Conservation (phyloP, 495 filamentous ascomycete species). For the Halenospora varia region DNA sequence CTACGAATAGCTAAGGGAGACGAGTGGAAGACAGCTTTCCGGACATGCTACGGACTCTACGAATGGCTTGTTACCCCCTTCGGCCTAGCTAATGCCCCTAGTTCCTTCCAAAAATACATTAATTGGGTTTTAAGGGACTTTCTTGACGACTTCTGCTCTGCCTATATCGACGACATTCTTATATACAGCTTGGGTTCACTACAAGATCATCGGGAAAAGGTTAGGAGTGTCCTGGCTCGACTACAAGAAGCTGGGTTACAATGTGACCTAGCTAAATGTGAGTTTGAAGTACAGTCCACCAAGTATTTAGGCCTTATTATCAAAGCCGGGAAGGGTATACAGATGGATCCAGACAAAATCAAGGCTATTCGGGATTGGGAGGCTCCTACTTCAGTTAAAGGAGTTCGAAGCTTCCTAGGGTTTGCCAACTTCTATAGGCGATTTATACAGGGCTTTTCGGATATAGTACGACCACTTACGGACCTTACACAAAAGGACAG, state of each 20-base stretch:
- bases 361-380: conserved; percentile 25
- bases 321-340: conserved; percentile 18
- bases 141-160: conserved; percentile 26
- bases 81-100: conserved; percentile 23
- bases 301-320: conserved; percentile 28
- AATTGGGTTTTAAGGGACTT: conserved; percentile 25
- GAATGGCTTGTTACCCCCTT: conserved; percentile 28
- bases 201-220: conserved; percentile 21
- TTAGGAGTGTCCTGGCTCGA: conserved; percentile 21
- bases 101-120: conserved; percentile 30
- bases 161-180: conserved; percentile 14
- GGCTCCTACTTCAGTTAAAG: conserved; percentile 20
- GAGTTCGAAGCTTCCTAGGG: conserved; percentile 26
- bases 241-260: conserved; percentile 21
- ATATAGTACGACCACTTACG: conserved; percentile 11
- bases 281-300: conserved; percentile 23
- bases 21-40: conserved; percentile 35
- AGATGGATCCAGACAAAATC: conserved; percentile 30
- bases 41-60: conserved; percentile 26
- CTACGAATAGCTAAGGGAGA: conserved; percentile 26
- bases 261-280: conserved; percentile 29
- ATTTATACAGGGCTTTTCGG: conserved; percentile 28
- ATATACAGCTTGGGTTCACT: conserved; percentile 26
- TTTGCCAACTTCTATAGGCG: conserved; percentile 34
- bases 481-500: conserved; percentile 21